Evolutionary conservation across 371 early-diverging fungal species (phyloP).

Genomic region (Lichtheimia ornata): DNA sequence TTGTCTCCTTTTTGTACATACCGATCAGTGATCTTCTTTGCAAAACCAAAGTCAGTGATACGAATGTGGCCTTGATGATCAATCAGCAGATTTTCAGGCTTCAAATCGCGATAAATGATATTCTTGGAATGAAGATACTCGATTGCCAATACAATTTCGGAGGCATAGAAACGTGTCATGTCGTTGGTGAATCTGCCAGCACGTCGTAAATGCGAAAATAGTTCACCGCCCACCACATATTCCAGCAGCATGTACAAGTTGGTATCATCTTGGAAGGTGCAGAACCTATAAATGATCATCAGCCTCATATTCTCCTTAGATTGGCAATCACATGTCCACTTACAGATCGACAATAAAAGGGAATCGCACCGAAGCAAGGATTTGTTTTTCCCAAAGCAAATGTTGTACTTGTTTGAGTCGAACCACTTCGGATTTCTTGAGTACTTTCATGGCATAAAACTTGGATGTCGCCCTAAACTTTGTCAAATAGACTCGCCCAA

Average conservation of each 20-base stretch:
- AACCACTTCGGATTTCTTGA: slow-evolving; percentile 91
- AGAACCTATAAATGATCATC: slow-evolving; percentile 23
- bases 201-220: slow-evolving; percentile 87
- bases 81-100: slow-evolving; percentile 86
- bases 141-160: slow-evolving; percentile 67
- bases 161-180: slow-evolving; percentile 75
- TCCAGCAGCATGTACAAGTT: slow-evolving; percentile 91
- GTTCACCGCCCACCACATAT: slow-evolving; percentile 89
- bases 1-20: slow-evolving; percentile 28
- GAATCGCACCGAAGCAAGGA: slow-evolving; percentile 83
- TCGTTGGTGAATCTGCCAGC: slow-evolving; percentile 83
- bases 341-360: slow-evolving; percentile 95
- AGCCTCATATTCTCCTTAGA: background rate
- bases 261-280: slow-evolving; percentile 81
- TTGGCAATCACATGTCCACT: slow-evolving; percentile 17
- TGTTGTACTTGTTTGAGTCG: slow-evolving; percentile 96
- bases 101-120: slow-evolving; percentile 90
- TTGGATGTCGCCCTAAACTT: slow-evolving; percentile 60
- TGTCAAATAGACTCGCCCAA: slow-evolving; percentile 87
- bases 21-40: slow-evolving; percentile 58
- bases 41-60: slow-evolving; percentile 96
- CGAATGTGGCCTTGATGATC: slow-evolving; percentile 89
- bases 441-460: slow-evolving; percentile 94
- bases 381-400: slow-evolving; percentile 93
- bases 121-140: slow-evolving; percentile 85